A percentile compares a stretch with the other conserved stretches of the same genome.
These are phyloP conservation scores for Monosporascus sp. DNA, from an alignment of 2,329 filamentous ascomycete species.

Conservation along the genomic window DNA sequence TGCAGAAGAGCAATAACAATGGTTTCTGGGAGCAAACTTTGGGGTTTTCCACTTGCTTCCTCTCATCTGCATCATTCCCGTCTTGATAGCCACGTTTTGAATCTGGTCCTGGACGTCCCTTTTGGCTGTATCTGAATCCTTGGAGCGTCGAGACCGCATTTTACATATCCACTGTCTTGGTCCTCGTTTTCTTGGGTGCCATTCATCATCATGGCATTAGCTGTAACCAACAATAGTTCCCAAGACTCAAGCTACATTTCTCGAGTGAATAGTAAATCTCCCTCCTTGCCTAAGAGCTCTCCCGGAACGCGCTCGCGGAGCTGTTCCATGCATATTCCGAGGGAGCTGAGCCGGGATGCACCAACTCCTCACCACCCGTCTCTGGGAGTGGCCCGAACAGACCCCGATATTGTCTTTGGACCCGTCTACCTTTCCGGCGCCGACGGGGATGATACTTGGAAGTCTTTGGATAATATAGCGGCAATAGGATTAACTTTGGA, in stretches of 20 bases:
- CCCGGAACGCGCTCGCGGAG: slow-evolving; percentile 28
- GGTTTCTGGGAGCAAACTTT: slow-evolving; percentile 2
- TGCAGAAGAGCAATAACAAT: not conserved
- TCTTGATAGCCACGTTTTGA: slow-evolving; percentile 39
- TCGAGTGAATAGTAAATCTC: slow-evolving; percentile 9
- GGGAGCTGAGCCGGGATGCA: slow-evolving; percentile 35
- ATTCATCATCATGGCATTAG: slow-evolving; percentile 21
- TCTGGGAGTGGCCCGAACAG: slow-evolving; percentile 22
- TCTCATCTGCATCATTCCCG: slow-evolving; percentile 16
- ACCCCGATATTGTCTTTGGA: slow-evolving; percentile 24
- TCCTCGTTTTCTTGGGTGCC: slow-evolving; percentile 21
- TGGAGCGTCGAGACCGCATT: slow-evolving; percentile 40
- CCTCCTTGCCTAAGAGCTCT: slow-evolving; percentile 19
- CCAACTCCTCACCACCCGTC: slow-evolving; percentile 23
- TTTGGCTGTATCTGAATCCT: slow-evolving; percentile 30
- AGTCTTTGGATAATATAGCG: slow-evolving; percentile 37
- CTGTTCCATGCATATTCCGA: slow-evolving; percentile 33
- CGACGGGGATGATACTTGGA: slow-evolving; percentile 28
- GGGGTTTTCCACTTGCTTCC: slow-evolving; percentile 8
- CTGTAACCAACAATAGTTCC: slow-evolving; percentile 4
- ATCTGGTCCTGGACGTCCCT: slow-evolving; percentile 18
- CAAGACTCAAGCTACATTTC: slow-evolving; percentile 8
- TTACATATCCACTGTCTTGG: slow-evolving; percentile 30
- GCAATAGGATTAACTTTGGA: slow-evolving; percentile 33
- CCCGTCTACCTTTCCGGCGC: slow-evolving; percentile 28